Evolutionary conservation across 495 filamentous ascomycete species (phyloP).

Genomic region (Penicillium atrosanguineum): DNA sequence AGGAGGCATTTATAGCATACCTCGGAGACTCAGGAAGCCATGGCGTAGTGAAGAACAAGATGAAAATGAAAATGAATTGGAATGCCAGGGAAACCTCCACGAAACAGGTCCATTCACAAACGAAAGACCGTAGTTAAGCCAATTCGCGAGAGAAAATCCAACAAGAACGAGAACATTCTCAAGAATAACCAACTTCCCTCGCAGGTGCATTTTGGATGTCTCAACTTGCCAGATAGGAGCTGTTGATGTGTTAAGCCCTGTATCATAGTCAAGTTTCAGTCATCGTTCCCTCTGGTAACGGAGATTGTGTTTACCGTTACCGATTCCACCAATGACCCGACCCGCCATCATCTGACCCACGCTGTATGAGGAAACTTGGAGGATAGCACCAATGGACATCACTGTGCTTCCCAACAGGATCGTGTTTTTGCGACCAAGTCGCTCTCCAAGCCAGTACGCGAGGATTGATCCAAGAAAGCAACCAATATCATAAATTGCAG

Average conservation of each 20-base stretch:
- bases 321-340: slow-evolving; percentile 22
- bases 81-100: slow-evolving; percentile 45
- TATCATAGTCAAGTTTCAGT: no score
- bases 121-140: slow-evolving; percentile 14
- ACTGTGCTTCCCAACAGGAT: slow-evolving; percentile 46
- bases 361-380: slow-evolving; percentile 48
- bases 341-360: slow-evolving; percentile 43
- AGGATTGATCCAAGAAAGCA: slow-evolving; percentile 50
- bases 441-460: slow-evolving; percentile 46
- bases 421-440: slow-evolving; percentile 45
- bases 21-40: slow-evolving; percentile 53
- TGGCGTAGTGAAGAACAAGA: slow-evolving; percentile 41
- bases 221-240: slow-evolving; percentile 43
- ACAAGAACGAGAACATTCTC: slow-evolving; percentile 56
- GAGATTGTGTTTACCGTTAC: no score
- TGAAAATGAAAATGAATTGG: slow-evolving; percentile 49
- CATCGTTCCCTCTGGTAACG: no score
- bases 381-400: slow-evolving; percentile 52
- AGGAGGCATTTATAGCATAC: no score
- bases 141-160: slow-evolving; percentile 23
- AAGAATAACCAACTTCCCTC: slow-evolving; percentile 56
- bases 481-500: slow-evolving; percentile 31
- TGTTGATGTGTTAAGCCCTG: slow-evolving; percentile 7
- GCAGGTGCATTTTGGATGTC: slow-evolving; percentile 50
- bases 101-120: slow-evolving; percentile 7